A percentile compares a stretch with the other conserved stretches of the same genome.
These are phyloP conservation scores for Metroxylon sagu DNA, from an alignment of 176 grass and related monocot genomes.

Conservation along the genomic window DNA sequence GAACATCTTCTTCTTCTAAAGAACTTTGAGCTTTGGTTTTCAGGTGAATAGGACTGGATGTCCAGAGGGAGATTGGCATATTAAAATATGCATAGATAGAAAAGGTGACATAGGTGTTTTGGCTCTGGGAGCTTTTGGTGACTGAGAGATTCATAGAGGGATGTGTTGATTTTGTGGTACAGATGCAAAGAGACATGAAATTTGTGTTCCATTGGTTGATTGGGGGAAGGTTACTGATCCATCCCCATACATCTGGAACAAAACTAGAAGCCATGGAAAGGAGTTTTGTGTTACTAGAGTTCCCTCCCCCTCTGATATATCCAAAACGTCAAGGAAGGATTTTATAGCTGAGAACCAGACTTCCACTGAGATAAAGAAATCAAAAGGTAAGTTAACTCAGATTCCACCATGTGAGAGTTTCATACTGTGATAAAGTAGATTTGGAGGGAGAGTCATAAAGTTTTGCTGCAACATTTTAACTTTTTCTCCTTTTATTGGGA, in stretches of 20 bases:
- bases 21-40: slow-evolving; percentile 33
- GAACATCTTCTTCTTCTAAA: slow-evolving; percentile 38
- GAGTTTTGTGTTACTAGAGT: background rate
- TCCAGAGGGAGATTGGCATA: slow-evolving; percentile 63
- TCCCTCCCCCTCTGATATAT: background rate
- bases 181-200: slow-evolving; percentile 61
- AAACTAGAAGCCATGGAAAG: slow-evolving; percentile 50
- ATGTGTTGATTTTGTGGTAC: slow-evolving; percentile 29
- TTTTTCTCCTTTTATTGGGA: too few relatives aligned
- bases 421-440: too few relatives aligned
- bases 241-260: slow-evolving; percentile 45
- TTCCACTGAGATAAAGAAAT: background rate
- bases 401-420: too few relatives aligned
- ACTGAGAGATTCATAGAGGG: slow-evolving; percentile 51
- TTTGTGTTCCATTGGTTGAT: slow-evolving; percentile 69
- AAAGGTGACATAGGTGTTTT: slow-evolving; percentile 49
- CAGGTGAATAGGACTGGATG: slow-evolving; percentile 60
- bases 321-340: background rate
- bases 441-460: too few relatives aligned
- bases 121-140: slow-evolving; percentile 30
- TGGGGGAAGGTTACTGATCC: slow-evolving; percentile 64
- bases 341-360: slow-evolving; percentile 11
- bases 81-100: slow-evolving; percentile 57
- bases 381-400: too few relatives aligned
- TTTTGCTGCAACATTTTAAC: too few relatives aligned